A percentile compares a stretch with the other conserved stretches of the same genome.
These are phyloP conservation scores for Kwoniella heveanensis DNA, from an alignment of 768 basidiomycete genomes.

Conservation along the genomic window DNA sequence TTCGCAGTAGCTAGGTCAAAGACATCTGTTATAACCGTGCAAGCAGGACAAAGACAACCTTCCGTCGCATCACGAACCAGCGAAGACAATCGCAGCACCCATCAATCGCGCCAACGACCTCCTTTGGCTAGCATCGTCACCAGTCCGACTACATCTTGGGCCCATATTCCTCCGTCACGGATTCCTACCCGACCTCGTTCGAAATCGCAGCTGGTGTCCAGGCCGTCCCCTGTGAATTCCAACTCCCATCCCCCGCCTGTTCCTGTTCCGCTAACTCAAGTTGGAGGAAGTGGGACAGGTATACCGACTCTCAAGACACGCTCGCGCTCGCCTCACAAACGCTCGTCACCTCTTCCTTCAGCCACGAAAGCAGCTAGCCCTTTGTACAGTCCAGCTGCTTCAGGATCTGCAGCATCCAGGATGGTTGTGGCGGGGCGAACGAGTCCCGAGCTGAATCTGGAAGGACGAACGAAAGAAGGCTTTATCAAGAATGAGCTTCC, in stretches of 20 bases:
- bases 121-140: not conserved
- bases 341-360: not conserved
- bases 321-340: slow-evolving; percentile 15
- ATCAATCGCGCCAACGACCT: not conserved
- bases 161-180: slow-evolving; percentile 3
- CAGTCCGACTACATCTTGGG: slow-evolving; percentile 4
- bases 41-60: not conserved
- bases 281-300: slow-evolving; percentile 6
- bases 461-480: slow-evolving; percentile 23
- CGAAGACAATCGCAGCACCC: not conserved
- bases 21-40: not conserved
- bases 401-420: not conserved
- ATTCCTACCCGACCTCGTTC: slow-evolving; percentile 26
- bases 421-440: slow-evolving; percentile 15
- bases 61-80: not conserved
- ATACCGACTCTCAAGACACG: slow-evolving; percentile 11
- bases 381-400: not conserved
- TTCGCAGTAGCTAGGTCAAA: not conserved
- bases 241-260: slow-evolving; percentile 3
- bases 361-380: not conserved
- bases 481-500: slow-evolving; percentile 50
- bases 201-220: slow-evolving; percentile 13
- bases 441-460: slow-evolving; percentile 10
- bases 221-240: slow-evolving; percentile 1
- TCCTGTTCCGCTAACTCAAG: not conserved